Evolutionary conservation across 768 basidiomycete species (phyloP).

Genomic region (Collybia nuda): DNA sequence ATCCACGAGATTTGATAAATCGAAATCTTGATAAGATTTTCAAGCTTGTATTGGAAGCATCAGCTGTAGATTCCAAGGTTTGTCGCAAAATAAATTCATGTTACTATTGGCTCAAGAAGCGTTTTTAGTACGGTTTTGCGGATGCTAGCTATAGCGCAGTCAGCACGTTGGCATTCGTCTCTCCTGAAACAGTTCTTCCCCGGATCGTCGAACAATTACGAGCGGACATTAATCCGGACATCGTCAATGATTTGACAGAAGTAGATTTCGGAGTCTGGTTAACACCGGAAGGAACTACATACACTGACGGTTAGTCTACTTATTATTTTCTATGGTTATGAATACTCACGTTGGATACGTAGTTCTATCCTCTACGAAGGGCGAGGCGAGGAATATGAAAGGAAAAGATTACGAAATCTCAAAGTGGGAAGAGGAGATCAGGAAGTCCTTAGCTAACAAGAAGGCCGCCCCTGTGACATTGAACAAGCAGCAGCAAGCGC

Average conservation of each 20-base stretch:
- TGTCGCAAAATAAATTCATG: slow-evolving; percentile 2
- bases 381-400: slow-evolving; percentile 52
- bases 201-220: slow-evolving; percentile 67
- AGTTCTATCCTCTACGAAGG: slow-evolving; percentile 70
- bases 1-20: slow-evolving; percentile 64
- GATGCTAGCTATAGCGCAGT: slow-evolving; percentile 76
- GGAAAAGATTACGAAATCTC: slow-evolving; percentile 89
- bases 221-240: slow-evolving; percentile 58
- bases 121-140: slow-evolving; percentile 42
- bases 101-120: too few relatives aligned
- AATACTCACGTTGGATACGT: background rate
- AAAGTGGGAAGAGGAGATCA: slow-evolving; percentile 95
- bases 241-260: slow-evolving; percentile 64
- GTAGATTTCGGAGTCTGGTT: slow-evolving; percentile 83
- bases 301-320: slow-evolving; percentile 64
- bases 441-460: slow-evolving; percentile 81
- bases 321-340: background rate
- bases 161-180: slow-evolving; percentile 78
- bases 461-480: slow-evolving; percentile 58
- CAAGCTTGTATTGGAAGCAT: slow-evolving; percentile 46
- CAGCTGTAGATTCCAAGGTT: slow-evolving; percentile 48
- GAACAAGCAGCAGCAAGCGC: slow-evolving; percentile 82
- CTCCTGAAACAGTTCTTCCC: slow-evolving; percentile 66
- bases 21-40: slow-evolving; percentile 50
- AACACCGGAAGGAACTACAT: slow-evolving; percentile 81